Evolutionary conservation across 139 green algal genomes (phyloP), one percentile per base, ranked within the genome.

Genomic region (Tetradesmus lagerheimii): DNA sequence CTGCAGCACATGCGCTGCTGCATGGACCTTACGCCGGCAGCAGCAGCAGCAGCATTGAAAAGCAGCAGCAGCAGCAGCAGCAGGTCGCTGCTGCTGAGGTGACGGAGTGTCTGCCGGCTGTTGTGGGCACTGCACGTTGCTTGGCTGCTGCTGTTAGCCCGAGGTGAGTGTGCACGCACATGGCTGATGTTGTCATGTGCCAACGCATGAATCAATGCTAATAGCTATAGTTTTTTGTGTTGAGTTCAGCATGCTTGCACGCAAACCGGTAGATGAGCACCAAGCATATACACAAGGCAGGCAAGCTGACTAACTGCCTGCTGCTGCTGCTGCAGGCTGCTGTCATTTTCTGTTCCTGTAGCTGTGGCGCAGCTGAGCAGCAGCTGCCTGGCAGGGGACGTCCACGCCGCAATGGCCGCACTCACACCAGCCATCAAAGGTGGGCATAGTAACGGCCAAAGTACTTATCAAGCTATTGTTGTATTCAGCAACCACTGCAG

Each of bases 121-220:
- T 88, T 27, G 25, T 88, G 25, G 29, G 5, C 1, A 81, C 64
- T 50, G 83, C 83, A 2, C 76, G 83, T 3, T 3, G 53, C 5
- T 39, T 88, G 64, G 83, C 83, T 27, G 38, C 83, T 41, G 83
- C 62, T 43, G 83, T 88, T 14, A 88, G 62, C 1, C 83, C 83
- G 1, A 80, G 83, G 83, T 88, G 64, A 16, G 83, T 39, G 20
- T n/a, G n/a, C n/a, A 11, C 76, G 62, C 57, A 8, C 15, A 23
- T 79, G 31, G 43, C 35, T 18, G 4, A 25, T 0, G 1, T 37
- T 50, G 25, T 53, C 0, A 9, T 53, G 38, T 35, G 39, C 11
- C 12, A n/a, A n/a, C n/a, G n/a, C n/a, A n/a, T n/a, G n/a, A n/a
- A n/a, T n/a, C n/a, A n/a, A n/a, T n/a, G n/a, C n/a, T n/a, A n/a